These are phyloP conservation scores for Aureobasidium leucospermi DNA, from an alignment of 2,329 filamentous ascomycete species.

Conservation along the genomic window DNA sequence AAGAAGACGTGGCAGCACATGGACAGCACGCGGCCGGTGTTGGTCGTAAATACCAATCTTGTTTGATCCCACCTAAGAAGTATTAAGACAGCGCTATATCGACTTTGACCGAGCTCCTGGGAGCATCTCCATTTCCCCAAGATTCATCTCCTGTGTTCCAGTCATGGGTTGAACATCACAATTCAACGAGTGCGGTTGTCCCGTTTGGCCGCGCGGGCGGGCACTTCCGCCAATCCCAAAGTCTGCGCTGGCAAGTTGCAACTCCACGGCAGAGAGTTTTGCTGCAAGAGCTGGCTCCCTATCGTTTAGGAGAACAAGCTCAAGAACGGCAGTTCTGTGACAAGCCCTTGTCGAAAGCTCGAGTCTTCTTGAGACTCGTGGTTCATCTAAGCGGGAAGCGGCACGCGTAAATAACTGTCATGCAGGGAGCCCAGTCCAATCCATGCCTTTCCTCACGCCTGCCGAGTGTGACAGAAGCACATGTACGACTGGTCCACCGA, in stretches of 20 bases:
- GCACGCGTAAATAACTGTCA: conserved; percentile 9
- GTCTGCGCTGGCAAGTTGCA: conserved; percentile 5
- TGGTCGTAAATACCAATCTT: background rate
- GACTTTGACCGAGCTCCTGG: background rate
- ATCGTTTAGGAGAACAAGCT: background rate
- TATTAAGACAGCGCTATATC: background rate
- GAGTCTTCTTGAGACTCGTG: background rate
- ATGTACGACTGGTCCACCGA: background rate
- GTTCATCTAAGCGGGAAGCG: background rate
- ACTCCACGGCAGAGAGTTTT: background rate
- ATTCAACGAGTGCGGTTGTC: background rate
- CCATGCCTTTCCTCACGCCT: background rate
- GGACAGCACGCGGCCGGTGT: background rate
- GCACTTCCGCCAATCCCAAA: background rate
- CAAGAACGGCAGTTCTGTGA: background rate
- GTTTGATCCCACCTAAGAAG: background rate
- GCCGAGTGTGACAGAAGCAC: conserved; percentile 5
- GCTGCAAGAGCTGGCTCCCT: background rate
- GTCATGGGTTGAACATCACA: conserved; percentile 4
- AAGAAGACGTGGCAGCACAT: background rate
- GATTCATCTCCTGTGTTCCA: background rate
- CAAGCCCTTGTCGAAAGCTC: background rate
- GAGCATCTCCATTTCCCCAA: conserved; percentile 5
- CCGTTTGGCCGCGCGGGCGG: background rate
- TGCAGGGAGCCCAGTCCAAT: conserved; percentile 8